Percentiles rank a stretch among this genome's conserved stretches.
Evolutionary conservation across 257 asterid genomes (phyloP).

Genomic region (Solanum piurae): DNA sequence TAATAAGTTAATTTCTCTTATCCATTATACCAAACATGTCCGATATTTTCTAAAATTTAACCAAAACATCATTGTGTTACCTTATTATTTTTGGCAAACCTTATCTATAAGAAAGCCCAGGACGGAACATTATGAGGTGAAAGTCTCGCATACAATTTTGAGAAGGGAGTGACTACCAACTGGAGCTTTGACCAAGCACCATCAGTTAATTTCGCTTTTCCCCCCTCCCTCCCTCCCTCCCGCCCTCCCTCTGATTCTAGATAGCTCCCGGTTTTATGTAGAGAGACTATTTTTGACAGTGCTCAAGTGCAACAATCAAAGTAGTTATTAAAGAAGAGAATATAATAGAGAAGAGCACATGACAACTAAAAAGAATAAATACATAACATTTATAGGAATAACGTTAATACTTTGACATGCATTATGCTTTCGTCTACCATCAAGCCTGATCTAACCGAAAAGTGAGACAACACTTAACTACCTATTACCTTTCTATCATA

Average conservation of each 20-base stretch:
- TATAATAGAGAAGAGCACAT: not conserved
- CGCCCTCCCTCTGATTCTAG: not conserved
- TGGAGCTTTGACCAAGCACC: not conserved
- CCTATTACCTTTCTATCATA: not conserved
- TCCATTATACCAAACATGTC: not conserved
- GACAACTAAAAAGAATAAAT: not conserved
- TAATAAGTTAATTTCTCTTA: too few species aligned
- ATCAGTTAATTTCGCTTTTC: not conserved
- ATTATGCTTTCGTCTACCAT: not conserved
- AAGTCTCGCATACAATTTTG: not conserved
- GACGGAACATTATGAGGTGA: not conserved
- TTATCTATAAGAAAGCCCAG: too few species aligned
- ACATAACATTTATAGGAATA: not conserved
- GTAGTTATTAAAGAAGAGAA: not conserved
- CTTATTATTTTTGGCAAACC: not conserved
- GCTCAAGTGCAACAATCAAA: not conserved
- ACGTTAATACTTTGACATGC: not conserved
- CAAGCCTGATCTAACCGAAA: not conserved
- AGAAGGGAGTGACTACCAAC: not conserved
- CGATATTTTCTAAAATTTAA: too few species aligned
- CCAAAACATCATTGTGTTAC: not conserved
- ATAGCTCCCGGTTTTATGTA: not conserved
- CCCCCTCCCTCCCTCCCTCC: not conserved
- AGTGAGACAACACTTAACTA: not conserved
- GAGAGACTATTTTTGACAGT: not conserved